Evolutionary conservation across 176 grass and related monocot species (phyloP).

Genomic region (Cenchrus fungigraminus): DNA sequence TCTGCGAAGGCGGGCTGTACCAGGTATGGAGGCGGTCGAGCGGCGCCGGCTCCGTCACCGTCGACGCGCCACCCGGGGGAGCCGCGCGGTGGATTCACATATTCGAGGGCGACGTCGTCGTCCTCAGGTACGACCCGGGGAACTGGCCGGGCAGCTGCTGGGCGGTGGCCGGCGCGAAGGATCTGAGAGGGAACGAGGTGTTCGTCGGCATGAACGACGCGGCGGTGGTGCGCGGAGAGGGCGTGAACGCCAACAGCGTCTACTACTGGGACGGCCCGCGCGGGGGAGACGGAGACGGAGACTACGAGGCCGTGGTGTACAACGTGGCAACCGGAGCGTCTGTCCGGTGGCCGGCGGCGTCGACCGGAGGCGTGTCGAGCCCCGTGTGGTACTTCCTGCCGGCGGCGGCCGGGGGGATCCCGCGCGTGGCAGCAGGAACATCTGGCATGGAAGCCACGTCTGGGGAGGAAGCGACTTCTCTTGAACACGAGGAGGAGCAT

Average conservation of each 20-base stretch:
- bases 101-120: constrained; percentile 23
- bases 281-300: background rate
- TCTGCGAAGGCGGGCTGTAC: constrained; percentile 15
- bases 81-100: background rate
- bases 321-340: background rate
- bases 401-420: background rate
- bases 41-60: background rate
- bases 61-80: background rate
- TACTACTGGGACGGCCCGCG: constrained; percentile 34
- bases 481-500: background rate
- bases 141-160: background rate
- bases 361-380: constrained; percentile 3
- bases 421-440: background rate
- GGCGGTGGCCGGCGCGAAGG: background rate
- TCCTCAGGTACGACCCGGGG: background rate
- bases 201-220: constrained; percentile 35
- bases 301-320: constrained; percentile 23
- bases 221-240: background rate
- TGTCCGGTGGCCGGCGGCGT: background rate
- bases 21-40: constrained; percentile 29
- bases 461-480: background rate
- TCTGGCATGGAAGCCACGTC: background rate
- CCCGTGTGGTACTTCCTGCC: constrained; percentile 39
- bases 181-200: constrained; percentile 18
- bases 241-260: background rate